Conservation (phyloP, 2,329 filamentous ascomycete species). For the Grosmannia huntii region DNA sequence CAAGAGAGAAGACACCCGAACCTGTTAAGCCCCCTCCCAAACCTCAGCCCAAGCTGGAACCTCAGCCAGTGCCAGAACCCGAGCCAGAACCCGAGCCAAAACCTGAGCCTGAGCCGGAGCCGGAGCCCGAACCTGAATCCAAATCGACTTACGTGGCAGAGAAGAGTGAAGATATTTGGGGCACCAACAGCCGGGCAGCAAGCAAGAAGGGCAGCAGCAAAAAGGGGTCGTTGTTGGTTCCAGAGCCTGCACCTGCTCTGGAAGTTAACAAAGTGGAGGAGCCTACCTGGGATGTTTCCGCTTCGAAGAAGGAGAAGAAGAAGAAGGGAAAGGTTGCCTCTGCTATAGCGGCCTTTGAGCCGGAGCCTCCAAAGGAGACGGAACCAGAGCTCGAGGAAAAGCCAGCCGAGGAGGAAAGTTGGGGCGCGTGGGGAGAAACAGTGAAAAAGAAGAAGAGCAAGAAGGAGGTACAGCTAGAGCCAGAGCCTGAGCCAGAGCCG, state of each 20-base stretch:
- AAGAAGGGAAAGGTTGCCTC: constrained; percentile 15
- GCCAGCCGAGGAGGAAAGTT: background rate
- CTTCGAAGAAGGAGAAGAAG: background rate
- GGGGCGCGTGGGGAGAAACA: background rate
- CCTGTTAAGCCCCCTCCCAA: background rate
- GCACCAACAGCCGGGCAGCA: background rate
- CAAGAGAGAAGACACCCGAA: constrained; percentile 5
- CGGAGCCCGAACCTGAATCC: constrained; percentile 2
- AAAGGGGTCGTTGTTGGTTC: background rate
- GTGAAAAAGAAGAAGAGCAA: constrained; percentile 3
- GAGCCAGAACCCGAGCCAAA: background rate
- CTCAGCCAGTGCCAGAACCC: background rate
- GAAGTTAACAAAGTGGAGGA: background rate
- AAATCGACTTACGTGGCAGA: constrained; percentile 3
- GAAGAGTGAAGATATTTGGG: background rate
- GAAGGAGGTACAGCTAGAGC: constrained; percentile 6
- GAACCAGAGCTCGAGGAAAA: background rate
- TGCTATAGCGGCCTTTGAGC: background rate
- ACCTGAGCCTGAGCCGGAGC: background rate
- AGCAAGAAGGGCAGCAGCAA: background rate
- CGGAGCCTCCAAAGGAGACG: background rate
- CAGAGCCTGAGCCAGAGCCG: constrained; percentile 4
- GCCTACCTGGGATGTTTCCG: background rate
- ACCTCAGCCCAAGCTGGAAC: background rate
- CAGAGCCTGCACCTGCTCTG: background rate